These are phyloP conservation scores for Gossypium rotundifolium DNA, from an alignment of 345 rosid species.

Conservation along the genomic window DNA sequence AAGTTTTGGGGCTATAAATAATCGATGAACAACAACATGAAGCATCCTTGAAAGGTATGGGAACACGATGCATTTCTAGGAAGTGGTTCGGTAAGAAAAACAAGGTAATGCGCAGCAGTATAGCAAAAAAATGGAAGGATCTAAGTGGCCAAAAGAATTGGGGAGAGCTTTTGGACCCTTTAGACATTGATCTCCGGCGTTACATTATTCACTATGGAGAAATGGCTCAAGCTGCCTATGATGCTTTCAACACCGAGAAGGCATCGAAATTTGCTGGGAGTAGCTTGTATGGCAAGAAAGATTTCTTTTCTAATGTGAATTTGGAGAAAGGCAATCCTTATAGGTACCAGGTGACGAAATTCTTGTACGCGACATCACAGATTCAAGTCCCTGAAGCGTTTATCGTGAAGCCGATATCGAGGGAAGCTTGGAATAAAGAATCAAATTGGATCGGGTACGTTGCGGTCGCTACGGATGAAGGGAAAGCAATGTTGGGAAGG, in stretches of 20 bases:
- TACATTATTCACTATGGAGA: slow-evolving; percentile 75
- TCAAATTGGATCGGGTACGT: slow-evolving; percentile 85
- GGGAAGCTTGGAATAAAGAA: slow-evolving; percentile 82
- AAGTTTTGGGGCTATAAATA: not conserved
- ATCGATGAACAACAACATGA: not conserved
- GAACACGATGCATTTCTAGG: not conserved
- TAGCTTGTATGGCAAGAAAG: slow-evolving; percentile 44
- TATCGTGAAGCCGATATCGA: slow-evolving; percentile 46
- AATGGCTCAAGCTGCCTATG: slow-evolving; percentile 77
- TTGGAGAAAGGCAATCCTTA: slow-evolving; percentile 48
- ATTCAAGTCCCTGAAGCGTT: slow-evolving; percentile 62
- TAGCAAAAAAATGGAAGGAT: slow-evolving; percentile 54
- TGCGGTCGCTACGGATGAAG: slow-evolving; percentile 75
- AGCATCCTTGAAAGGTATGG: not conserved
- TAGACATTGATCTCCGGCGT: slow-evolving; percentile 62
- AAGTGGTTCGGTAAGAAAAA: slow-evolving; percentile 32
- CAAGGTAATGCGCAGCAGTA: slow-evolving; percentile 12
- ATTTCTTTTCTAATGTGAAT: slow-evolving; percentile 55
- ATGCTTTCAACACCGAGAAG: slow-evolving; percentile 53
- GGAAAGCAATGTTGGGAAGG: slow-evolving; percentile 53
- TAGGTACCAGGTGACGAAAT: slow-evolving; percentile 63
- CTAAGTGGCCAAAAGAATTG: slow-evolving; percentile 62
- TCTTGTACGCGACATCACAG: slow-evolving; percentile 62
- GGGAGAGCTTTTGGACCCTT: slow-evolving; percentile 58
- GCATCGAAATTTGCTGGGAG: slow-evolving; percentile 57